Evolutionary conservation across 2,329 filamentous ascomycete genomes (phyloP), one percentile per base, ranked within the genome.

Genomic region (Daldinia eschscholtzii): DNA sequence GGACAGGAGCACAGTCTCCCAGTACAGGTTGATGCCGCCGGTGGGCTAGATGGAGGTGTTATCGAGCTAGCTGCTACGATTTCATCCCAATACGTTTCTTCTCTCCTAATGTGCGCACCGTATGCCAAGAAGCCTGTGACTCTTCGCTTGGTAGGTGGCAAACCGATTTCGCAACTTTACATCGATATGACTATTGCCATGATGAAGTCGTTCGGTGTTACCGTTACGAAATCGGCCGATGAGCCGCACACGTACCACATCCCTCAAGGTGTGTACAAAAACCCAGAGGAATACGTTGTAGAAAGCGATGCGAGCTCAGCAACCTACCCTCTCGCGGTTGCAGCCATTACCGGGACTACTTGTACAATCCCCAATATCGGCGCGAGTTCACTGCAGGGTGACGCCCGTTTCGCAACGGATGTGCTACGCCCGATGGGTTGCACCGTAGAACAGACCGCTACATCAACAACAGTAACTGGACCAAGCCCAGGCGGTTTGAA

Each of bases 131-230:
- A 94, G 70, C 93, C 95, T 0, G 94, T 99, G 41, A 98, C 93
- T 0, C 83, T 99, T 72, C 91, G 91, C 44, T 86, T 99, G 42
- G 91, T 98, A 12, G 96, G 96, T n/a, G 96, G 94, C 62, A 98
- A 97, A 80, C 95, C 96, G 48, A 97, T 99, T 72, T 98, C 95
- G 1, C 94, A 98, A 79, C 90, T 91, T 1, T 99, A 99, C 80
- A 98, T 99, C 76, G 94, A 99, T 79, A 98, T 99, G 95, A 99
- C 96, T 1, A 94, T 97, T 60, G 88, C 94, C 15, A 99, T 99
- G 95, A 99, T 99, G 96, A 87, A 88, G 61, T 87, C 92, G 2
- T 99, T 99, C 76, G 96, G 96, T 57, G 88, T 99, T 44, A 80
- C 89, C 42, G 96, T 98, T 12, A 85, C 89, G 69, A 89, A 88